Evolutionary conservation across 2,329 filamentous ascomycete species (phyloP), one percentile per base, ranked within the genome.

Genomic region (Alternaria dauci): DNA sequence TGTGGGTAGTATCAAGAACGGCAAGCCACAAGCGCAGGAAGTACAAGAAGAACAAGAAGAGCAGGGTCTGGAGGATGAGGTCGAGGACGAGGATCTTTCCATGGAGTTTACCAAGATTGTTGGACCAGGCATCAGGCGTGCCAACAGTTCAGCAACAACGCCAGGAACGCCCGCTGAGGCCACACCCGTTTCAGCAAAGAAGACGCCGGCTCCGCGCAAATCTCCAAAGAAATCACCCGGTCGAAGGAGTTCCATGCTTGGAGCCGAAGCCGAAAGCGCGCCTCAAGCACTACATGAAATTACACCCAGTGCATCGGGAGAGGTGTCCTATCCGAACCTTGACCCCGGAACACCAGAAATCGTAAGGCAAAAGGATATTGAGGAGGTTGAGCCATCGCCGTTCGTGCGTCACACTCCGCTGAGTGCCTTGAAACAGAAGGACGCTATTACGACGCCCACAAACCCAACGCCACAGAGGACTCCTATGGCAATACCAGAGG

Each of bases 81-180:
- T 60, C 20, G 72, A 69, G 53, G 75, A 69, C 12, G 71, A 67
- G 75, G 85, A 81, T 75, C 79, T 84, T 26, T 82, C 82, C n/a
- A 85, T 85, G 83, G 83, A 85, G 53, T 77, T 84, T 32, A 84
- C 83, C 1, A 79, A 80, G n/a, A 80, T 81, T 8, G 71, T 84
- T 44, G 83, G 81, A 5, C 71, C 72, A 8, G 80, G 80, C 36
- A 82, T 84, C 56, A 77, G 72, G 59, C 68, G 66, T 34, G 26
- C 63, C 23, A 65, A 52, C 5, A 61, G 61, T n/a, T 50, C 48
- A 44, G 41, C 60, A 26, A 41, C 66, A 36, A 71, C 68, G 18
- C 68, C 72, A 34, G 70, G 70, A 32, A 68, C 69, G 30, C 50
- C 65, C n/a, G 52, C 58, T 20, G 64, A 62, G 16, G 50, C 42